Base-by-base conservation (phyloP, 176 grass and related monocot species). In the Tillandsia fasciculata region DNA sequence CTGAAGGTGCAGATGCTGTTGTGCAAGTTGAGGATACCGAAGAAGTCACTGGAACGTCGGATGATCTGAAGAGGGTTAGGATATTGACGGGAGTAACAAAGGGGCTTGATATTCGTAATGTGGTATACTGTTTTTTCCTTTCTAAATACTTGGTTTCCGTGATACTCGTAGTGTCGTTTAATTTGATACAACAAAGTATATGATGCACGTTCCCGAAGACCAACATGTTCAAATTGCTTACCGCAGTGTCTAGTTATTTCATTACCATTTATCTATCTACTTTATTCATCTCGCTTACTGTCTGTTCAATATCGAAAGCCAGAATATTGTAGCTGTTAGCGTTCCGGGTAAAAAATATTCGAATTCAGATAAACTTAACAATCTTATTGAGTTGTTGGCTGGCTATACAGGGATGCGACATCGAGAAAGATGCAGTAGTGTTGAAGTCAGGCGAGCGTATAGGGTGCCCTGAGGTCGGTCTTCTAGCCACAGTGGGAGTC, bases 11-110 rank as follows among this genome's bases (percentile, higher is more conserved):
- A 1, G 89, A 97, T 33, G 79, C 89, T 22, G 79, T 97, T 64
- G 84, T 97, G 74, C 94, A 92, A 77, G 89, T 92, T 81, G 94
- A 97, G 86, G 79, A 97, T 70, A 92, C 89, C 4, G 74, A 92
- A 77, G 24, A 85, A 83, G 1, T 83, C 18, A 24, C 71, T 8
- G 7, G 14, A 33, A 73, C 1, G 4, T 53, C 51, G 6, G 77
- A 84, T 81, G 89, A 69, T 27, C 26, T 70, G 29, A 97, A 82
- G 77, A 83, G 77, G 59, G 93, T 97, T 50, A 83, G 58, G 72
- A 92, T 97, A 76, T 87, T 84, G 65, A 64, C 9, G 15, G 63
- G 50, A 74, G 74, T 86, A 10, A 13, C 71, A 0, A 5, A 74
- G 66, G 89, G 89, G 3, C 79, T 79, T 42, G 82, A 92, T 18